Conservation (phyloP, 2,329 filamentous ascomycete genomes). For the Xylaria digitata region DNA sequence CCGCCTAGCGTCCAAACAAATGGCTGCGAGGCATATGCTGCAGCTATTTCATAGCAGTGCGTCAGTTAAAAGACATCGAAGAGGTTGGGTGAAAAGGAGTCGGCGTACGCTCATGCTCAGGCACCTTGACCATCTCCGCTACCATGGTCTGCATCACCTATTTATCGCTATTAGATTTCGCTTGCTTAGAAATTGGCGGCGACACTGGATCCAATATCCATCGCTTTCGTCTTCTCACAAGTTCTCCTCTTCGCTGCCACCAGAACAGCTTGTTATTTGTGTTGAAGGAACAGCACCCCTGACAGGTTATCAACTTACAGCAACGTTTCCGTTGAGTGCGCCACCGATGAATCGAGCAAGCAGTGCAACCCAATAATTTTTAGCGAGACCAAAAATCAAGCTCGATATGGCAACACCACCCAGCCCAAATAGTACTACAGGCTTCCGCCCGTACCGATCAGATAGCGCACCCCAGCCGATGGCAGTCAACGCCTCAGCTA, state of each 20-base stretch:
- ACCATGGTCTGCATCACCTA: conserved; percentile 57
- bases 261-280: not conserved
- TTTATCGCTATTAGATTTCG: conserved; percentile 14
- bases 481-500: conserved; percentile 57
- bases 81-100: not conserved
- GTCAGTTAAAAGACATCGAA: conserved; percentile 6
- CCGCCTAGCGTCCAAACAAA: conserved; percentile 54
- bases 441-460: conserved; percentile 55
- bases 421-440: conserved; percentile 52
- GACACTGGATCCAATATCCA: not conserved
- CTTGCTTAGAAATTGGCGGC: not conserved
- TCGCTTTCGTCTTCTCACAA: not conserved
- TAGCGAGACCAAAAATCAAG: conserved; percentile 56
- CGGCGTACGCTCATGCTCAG: conserved; percentile 55
- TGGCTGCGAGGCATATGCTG: conserved; percentile 52
- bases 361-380: conserved; percentile 57
- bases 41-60: conserved; percentile 38
- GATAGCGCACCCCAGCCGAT: conserved; percentile 57
- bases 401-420: conserved; percentile 54
- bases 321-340: conserved; percentile 55
- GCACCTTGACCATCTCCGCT: conserved; percentile 56
- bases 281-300: not conserved
- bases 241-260: not conserved
- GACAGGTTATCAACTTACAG: conserved; percentile 43
- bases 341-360: conserved; percentile 56